Evolutionary conservation across 2,329 filamentous ascomycete genomes (phyloP).

Genomic region (Nemania diffusa): DNA sequence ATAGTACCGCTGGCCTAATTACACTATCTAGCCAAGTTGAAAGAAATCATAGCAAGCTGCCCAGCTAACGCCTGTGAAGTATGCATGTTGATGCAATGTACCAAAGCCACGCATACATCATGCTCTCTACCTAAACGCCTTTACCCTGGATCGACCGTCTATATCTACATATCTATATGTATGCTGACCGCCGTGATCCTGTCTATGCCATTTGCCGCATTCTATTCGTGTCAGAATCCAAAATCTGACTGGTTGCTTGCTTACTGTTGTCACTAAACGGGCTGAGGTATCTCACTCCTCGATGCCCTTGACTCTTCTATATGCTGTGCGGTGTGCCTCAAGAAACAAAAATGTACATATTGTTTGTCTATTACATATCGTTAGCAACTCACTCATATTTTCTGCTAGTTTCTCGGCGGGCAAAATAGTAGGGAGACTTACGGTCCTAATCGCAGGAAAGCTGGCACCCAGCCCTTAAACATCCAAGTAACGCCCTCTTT

Average conservation of each 20-base stretch:
- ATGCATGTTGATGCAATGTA: slow-evolving; percentile 13
- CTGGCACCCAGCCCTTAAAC: slow-evolving; percentile 92
- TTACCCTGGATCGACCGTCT: slow-evolving; percentile 11
- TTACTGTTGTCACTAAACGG: not conserved
- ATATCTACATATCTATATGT: slow-evolving; percentile 15
- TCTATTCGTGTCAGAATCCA: slow-evolving; percentile 25
- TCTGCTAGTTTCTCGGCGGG: not conserved
- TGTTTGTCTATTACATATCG: slow-evolving; percentile 68
- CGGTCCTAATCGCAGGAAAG: slow-evolving; percentile 72
- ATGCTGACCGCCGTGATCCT: slow-evolving; percentile 14
- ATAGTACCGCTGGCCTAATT: not conserved
- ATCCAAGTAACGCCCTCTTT: slow-evolving; percentile 82
- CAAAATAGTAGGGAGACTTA: slow-evolving; percentile 52
- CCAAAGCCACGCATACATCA: slow-evolving; percentile 3
- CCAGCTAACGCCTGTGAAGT: slow-evolving; percentile 14
- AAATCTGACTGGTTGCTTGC: not conserved
- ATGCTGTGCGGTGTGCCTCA: slow-evolving; percentile 85
- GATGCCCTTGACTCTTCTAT: slow-evolving; percentile 64
- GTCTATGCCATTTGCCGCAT: slow-evolving; percentile 28
- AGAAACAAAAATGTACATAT: slow-evolving; percentile 88
- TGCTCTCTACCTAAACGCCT: slow-evolving; percentile 30
- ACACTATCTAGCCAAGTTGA: slow-evolving; percentile 7
- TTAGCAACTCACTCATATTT: not conserved
- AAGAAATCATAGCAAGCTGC: slow-evolving; percentile 4
- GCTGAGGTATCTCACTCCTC: slow-evolving; percentile 43